Evolutionary conservation across 176 grass and related monocot genomes (phyloP).

Genomic region (Phoenix roebelenii): DNA sequence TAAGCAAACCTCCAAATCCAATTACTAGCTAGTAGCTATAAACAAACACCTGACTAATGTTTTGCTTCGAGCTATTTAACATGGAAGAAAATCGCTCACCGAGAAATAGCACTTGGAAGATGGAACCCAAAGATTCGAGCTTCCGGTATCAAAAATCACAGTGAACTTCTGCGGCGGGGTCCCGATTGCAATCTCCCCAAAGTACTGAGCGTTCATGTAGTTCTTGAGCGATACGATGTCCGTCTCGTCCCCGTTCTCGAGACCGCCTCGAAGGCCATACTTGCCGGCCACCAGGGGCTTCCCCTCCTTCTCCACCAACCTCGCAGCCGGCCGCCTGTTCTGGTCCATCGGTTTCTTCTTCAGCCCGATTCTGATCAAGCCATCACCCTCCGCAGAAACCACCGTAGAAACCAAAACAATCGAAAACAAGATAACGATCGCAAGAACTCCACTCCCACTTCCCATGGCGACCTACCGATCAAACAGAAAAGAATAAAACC

Average conservation of each 20-base stretch:
- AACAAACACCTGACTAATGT: too few species aligned
- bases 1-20: too few species aligned
- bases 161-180: slow-evolving; percentile 75
- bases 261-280: slow-evolving; percentile 28
- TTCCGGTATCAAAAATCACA: slow-evolving; percentile 84
- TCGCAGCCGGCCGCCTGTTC: slow-evolving; percentile 14
- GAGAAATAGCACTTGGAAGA: slow-evolving; percentile 80
- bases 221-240: slow-evolving; percentile 63
- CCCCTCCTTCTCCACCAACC: slow-evolving; percentile 16
- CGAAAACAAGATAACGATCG: slow-evolving; percentile 30
- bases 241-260: slow-evolving; percentile 15
- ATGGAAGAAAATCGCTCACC: slow-evolving; percentile 20
- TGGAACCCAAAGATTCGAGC: slow-evolving; percentile 89
- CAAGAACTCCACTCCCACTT: slow-evolving; percentile 7
- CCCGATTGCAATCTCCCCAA: slow-evolving; percentile 60
- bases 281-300: slow-evolving; percentile 25
- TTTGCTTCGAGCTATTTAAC: too few species aligned
- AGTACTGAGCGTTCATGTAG: slow-evolving; percentile 88
- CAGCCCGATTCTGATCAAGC: slow-evolving; percentile 44
- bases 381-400: slow-evolving; percentile 25
- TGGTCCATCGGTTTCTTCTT: slow-evolving; percentile 36
- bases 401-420: slow-evolving; percentile 27
- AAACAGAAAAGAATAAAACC: too few species aligned
- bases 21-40: too few species aligned
- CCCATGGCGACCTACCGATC: slow-evolving; percentile 34